Conservation (phyloP, 1,139 yeast genomes). For the Taiozyma sp. region DNA sequence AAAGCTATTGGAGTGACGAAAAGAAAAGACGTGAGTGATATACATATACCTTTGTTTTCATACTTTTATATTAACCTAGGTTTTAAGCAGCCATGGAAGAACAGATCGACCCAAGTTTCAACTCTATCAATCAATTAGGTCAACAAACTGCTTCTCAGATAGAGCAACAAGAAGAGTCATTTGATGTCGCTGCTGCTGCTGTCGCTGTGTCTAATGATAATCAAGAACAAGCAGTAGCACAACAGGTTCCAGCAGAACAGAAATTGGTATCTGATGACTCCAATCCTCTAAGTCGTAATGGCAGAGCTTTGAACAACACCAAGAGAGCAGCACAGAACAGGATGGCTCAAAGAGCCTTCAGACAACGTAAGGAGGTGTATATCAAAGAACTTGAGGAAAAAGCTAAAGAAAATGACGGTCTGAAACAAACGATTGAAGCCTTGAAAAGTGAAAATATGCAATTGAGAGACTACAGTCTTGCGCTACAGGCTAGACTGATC, state of each 20-base stretch:
- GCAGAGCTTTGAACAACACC: conserved; percentile 53
- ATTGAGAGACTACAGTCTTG: conserved; percentile 66
- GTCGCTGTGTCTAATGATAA: conserved; percentile 19
- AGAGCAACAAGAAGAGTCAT: conserved; percentile 16
- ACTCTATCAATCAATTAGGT: conserved; percentile 9
- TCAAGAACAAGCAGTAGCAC: neutral
- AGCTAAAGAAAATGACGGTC: conserved; percentile 53
- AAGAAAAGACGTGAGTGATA: conserved; percentile 12
- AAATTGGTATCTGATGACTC: conserved; percentile 4
- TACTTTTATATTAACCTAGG: neutral
- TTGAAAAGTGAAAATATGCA: conserved; percentile 65
- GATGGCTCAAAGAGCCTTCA: conserved; percentile 82
- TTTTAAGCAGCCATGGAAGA: conserved; percentile 6
- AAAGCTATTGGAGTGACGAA: conserved; percentile 12
- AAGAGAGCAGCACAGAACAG: conserved; percentile 88
- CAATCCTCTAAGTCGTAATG: conserved; percentile 24
- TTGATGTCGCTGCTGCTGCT: conserved; percentile 27
- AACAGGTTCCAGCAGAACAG: neutral
- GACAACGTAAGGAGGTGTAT: conserved; percentile 73
- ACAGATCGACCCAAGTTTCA: conserved; percentile 20
- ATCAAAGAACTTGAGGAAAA: conserved; percentile 71
- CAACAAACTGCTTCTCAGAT: conserved; percentile 8
- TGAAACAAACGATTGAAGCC: conserved; percentile 57
- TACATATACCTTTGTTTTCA: too few relatives aligned
- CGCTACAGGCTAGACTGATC: conserved; percentile 61